Evolutionary conservation across 371 early-diverging fungal genomes (phyloP).

Genomic region (Syncephalastrum contaminatum): DNA sequence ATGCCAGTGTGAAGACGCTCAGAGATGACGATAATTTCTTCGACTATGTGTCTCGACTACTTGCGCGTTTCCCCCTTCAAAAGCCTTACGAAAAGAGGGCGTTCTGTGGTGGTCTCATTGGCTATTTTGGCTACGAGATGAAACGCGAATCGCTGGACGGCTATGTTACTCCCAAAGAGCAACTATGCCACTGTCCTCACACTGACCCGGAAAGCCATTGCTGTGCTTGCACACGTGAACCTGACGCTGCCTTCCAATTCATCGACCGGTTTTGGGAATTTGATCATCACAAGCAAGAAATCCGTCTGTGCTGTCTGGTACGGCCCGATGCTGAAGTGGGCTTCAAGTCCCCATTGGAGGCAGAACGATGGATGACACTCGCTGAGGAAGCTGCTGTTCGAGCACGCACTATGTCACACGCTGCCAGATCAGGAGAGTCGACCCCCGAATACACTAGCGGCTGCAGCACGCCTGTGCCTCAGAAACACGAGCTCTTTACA

Average conservation of each 20-base stretch:
- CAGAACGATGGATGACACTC: constrained; percentile 22
- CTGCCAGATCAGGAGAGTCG: neutral
- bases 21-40: constrained; percentile 27
- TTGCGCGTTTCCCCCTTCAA: constrained; percentile 9
- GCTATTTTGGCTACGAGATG: constrained; percentile 95
- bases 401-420: neutral
- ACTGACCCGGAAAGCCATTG: constrained; percentile 16
- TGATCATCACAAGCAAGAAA: constrained; percentile 57
- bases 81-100: constrained; percentile 10
- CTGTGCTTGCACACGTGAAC: constrained; percentile 49
- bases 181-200: constrained; percentile 30
- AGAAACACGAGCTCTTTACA: constrained; percentile 25
- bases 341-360: constrained; percentile 12
- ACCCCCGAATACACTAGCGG: constrained; percentile 3
- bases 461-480: constrained; percentile 29
- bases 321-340: constrained; percentile 11
- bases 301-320: constrained; percentile 53
- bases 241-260: constrained; percentile 86
- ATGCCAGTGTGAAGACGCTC: neutral
- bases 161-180: constrained; percentile 42
- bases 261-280: constrained; percentile 77
- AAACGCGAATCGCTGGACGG: constrained; percentile 73
- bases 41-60: constrained; percentile 26
- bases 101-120: constrained; percentile 84
- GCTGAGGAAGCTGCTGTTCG: constrained; percentile 11